Base-by-base conservation (phyloP, 2,329 filamentous ascomycete genomes). In the Fusarium begoniae region DNA sequence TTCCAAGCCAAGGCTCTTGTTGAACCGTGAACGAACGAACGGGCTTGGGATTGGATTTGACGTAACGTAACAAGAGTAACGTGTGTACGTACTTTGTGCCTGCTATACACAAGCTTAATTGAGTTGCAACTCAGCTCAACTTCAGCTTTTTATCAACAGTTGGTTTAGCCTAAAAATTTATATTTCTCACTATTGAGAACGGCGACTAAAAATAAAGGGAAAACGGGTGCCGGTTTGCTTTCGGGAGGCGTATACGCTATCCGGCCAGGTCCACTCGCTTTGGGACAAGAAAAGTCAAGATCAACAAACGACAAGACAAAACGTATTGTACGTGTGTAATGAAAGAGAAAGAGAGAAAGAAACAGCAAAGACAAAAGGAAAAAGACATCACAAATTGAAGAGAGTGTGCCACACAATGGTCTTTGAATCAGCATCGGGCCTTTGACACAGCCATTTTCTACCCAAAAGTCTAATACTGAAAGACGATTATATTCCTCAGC, bases 191-290 rank as follows among this genome's bases (percentile, higher is more conserved):
- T 54, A 17, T 51, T 28, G 57, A 43, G 66, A 74, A 63, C 65
- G 60, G 65, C 47, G 60, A 43, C 48, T 64, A 64, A 59, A 59
- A 59, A 37, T 38, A 59, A 28, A 54, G 30, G 43, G 24, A 38
- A 66, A 47, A 61, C 61, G 57, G 57, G 70, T 71, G 53, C 55
- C 53, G 67, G 70, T 67, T 74, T 71, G 61, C 61, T 67, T 57
- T 71, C 66, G 54, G 63, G 66, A 69, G 70, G 66, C 70, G 70
- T 71, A 47, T 73, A 55, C 56, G 66, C 66, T 70, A 73, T 56
- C 64, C 32, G 32, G 32, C 8, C 65, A 35, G 65, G 50, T 51
- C 37, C 41, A 73, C 47, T 66, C 43, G 59, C 45, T 54, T 47
- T 44, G 28, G 38, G 26, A 38, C 38, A 32, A 48, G 30, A 66